Conservation (phyloP, 805 yeast species). For the Candida lessepsii region DNA sequence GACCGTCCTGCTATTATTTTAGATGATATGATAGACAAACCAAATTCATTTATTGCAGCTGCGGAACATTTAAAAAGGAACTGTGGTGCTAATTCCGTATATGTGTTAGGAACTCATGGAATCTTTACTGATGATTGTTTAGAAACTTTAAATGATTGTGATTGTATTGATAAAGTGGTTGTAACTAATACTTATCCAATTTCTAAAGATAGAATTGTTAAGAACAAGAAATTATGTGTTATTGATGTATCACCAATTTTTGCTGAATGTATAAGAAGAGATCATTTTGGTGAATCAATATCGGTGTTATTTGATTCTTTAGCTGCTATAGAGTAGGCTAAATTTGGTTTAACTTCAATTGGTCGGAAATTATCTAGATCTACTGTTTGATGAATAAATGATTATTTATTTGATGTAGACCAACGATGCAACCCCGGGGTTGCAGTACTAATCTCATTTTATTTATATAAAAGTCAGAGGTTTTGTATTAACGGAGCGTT, state of each 20-base stretch:
- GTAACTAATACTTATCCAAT: constrained; percentile 97
- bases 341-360: too few species aligned
- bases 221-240: constrained; percentile 69
- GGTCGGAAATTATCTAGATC: constrained; percentile 5
- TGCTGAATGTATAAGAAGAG: constrained; percentile 98
- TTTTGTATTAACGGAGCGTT: constrained; percentile 60
- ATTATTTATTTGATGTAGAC: constrained; percentile 17
- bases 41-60: constrained; percentile 90
- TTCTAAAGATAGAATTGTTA: constrained; percentile 54
- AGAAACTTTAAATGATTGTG: constrained; percentile 71
- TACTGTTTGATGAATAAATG: constrained; percentile 12
- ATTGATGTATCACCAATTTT: constrained; percentile 94
- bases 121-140: constrained; percentile 85
- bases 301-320: constrained; percentile 89
- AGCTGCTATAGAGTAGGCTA: constrained; percentile 51
- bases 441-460: constrained; percentile 44
- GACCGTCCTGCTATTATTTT: constrained; percentile 88
- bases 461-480: constrained; percentile 1
- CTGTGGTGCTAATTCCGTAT: constrained; percentile 93
- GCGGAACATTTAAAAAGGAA: constrained; percentile 95
- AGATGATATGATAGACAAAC: constrained; percentile 97
- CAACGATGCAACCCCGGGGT: constrained; percentile 56
- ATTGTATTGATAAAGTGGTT: constrained; percentile 85
- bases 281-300: constrained; percentile 96
- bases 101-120: constrained; percentile 94